Evolutionary conservation across 805 yeast species (phyloP).

Genomic region (Teunomyces barrocoloradensis): DNA sequence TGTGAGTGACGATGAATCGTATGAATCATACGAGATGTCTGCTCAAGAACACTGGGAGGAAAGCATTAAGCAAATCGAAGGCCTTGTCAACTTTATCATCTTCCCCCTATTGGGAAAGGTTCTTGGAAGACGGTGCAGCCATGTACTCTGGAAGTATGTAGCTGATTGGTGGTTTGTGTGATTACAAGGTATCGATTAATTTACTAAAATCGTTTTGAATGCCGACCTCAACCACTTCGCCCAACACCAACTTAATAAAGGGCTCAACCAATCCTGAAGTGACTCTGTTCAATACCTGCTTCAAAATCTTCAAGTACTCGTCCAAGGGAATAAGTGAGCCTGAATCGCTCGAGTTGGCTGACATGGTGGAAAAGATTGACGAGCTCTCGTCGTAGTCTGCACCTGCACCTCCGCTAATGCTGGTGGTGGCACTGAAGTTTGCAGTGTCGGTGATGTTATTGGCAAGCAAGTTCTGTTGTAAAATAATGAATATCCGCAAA

Average conservation of each 20-base stretch:
- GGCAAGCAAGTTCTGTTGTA: conserved; percentile 22
- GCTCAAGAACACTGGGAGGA: conserved; percentile 78
- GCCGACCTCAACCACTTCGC: conserved; percentile 29
- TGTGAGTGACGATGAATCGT: conserved; percentile 9
- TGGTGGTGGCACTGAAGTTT: not conserved
- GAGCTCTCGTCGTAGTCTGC: conserved; percentile 23
- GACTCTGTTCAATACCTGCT: conserved; percentile 26
- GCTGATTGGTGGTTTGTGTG: conserved; percentile 34
- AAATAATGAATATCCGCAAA: conserved; percentile 22
- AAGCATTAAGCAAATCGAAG: conserved; percentile 55
- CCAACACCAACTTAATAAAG: conserved; percentile 26
- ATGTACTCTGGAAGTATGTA: conserved; percentile 33
- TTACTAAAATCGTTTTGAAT: conserved; percentile 28
- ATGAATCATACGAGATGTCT: conserved; percentile 27
- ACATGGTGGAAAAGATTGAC: conserved; percentile 35
- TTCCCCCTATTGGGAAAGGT: conserved; percentile 67
- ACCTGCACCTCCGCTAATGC: not conserved
- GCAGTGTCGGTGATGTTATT: conserved; percentile 6
- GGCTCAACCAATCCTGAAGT: conserved; percentile 41
- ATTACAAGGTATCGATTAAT: conserved; percentile 22
- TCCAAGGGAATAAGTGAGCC: conserved; percentile 24
- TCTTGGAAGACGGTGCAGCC: conserved; percentile 54
- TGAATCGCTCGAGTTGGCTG: conserved; percentile 22
- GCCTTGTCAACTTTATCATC: conserved; percentile 56
- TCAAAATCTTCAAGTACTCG: conserved; percentile 29